Percentiles rank a stretch among this genome's conserved stretches.
Evolutionary conservation across 2,329 filamentous ascomycete genomes (phyloP).

Genomic region (Cadophora luteo-olivacea): DNA sequence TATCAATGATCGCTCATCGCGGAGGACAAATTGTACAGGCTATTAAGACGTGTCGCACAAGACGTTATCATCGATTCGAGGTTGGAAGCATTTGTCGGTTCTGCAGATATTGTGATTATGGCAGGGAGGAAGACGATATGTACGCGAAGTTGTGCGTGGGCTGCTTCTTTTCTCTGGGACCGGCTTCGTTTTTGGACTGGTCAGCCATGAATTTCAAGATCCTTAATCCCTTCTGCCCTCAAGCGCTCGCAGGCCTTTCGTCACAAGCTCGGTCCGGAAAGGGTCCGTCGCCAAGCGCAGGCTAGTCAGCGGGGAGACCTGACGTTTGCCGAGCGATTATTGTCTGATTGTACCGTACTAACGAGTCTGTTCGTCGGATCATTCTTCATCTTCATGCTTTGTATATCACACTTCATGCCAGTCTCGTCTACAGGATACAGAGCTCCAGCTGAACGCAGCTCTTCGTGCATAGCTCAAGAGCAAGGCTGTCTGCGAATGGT

Average conservation of each 20-base stretch:
- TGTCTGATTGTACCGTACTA: background rate
- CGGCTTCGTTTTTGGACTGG: background rate
- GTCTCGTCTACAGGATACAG: background rate
- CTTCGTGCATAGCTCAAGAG: too few relatives aligned
- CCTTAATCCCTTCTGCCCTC: background rate
- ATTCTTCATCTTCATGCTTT: background rate
- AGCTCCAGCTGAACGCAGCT: background rate
- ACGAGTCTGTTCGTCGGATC: background rate
- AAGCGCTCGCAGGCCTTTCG: slow-evolving; percentile 6
- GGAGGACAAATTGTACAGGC: slow-evolving; percentile 13
- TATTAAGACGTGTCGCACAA: background rate
- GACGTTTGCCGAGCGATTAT: slow-evolving; percentile 1
- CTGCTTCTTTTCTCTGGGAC: background rate
- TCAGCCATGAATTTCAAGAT: slow-evolving; percentile 8
- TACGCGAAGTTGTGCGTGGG: background rate
- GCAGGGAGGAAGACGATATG: background rate
- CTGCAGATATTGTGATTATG: background rate
- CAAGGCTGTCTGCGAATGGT: background rate
- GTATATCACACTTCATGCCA: background rate
- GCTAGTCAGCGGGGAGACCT: background rate
- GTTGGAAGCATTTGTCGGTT: slow-evolving; percentile 12
- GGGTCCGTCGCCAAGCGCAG: slow-evolving; percentile 5
- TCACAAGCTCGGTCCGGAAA: slow-evolving; percentile 18
- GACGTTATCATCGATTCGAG: slow-evolving; percentile 24
- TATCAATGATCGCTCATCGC: slow-evolving; percentile 39